Evolutionary conservation across 140 eudicot species (phyloP).

Genomic region (Flaveria floridana): DNA sequence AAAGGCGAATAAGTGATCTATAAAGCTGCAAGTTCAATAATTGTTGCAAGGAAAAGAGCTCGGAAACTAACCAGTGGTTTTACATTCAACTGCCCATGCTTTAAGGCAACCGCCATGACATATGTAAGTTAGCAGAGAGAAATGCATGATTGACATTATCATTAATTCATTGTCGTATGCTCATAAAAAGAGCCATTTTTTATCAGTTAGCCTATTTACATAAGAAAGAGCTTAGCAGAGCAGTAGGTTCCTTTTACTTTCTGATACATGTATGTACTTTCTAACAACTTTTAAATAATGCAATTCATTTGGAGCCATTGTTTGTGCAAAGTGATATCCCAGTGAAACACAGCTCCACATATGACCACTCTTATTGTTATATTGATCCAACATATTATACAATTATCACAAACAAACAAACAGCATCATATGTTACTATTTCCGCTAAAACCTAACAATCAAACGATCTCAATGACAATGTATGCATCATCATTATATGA

Average conservation of each 20-base stretch:
- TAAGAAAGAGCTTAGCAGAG: constrained; percentile 43
- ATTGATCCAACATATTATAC: no score
- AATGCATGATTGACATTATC: constrained; percentile 36
- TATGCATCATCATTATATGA: background rate
- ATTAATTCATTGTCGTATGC: constrained; percentile 39
- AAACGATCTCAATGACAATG: background rate
- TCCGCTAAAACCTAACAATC: background rate
- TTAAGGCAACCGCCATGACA: constrained; percentile 35
- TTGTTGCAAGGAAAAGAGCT: constrained; percentile 34
- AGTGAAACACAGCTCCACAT: background rate
- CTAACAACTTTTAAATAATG: constrained; percentile 30
- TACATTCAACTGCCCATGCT: constrained; percentile 41
- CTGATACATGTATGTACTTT: constrained; percentile 31
- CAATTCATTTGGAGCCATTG: constrained; percentile 34
- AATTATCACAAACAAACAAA: background rate
- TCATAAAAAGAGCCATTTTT: constrained; percentile 50
- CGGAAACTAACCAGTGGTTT: constrained; percentile 42
- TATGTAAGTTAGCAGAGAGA: constrained; percentile 42
- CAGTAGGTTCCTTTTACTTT: constrained; percentile 30
- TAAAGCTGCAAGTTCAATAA: constrained; percentile 5
- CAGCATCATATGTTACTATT: background rate
- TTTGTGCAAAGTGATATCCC: constrained; percentile 23
- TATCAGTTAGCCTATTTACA: constrained; percentile 38
- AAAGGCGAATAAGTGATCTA: constrained; percentile 34
- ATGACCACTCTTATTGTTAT: background rate